A percentile compares a stretch with the other conserved stretches of the same genome.
phyloP scores from a whole-genome alignment of 78 protist species.

The slime mould (Dictyostelium discoideum) region dicty_2.7 NC_007089.4:4913001-4913500 shows the following conservation, averaged over 20 bases:
- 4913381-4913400: constrained; percentile 51
- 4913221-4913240: background rate
- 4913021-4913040: constrained; percentile 34
- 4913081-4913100: background rate
- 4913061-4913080: background rate
- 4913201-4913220: background rate
- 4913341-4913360: constrained; percentile 36
- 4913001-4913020: constrained; percentile 7
- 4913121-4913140: background rate
- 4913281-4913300: constrained; percentile 52
- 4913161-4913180: constrained; percentile 69
- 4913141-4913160: constrained; percentile 22
- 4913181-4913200: constrained; percentile 21
- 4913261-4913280: background rate
- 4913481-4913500: background rate
- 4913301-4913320: constrained; percentile 62
- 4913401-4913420: constrained; percentile 68
- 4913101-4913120: background rate
- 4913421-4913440: constrained; percentile 25
- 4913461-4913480: background rate
- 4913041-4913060: background rate
- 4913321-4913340: constrained; percentile 68
- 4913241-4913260: background rate
- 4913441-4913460: background rate
- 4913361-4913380: constrained; percentile 21